Evolutionary conservation across 2,329 filamentous ascomycete genomes (phyloP), one percentile per base, ranked within the genome.

Genomic region (Fusarium buharicum): DNA sequence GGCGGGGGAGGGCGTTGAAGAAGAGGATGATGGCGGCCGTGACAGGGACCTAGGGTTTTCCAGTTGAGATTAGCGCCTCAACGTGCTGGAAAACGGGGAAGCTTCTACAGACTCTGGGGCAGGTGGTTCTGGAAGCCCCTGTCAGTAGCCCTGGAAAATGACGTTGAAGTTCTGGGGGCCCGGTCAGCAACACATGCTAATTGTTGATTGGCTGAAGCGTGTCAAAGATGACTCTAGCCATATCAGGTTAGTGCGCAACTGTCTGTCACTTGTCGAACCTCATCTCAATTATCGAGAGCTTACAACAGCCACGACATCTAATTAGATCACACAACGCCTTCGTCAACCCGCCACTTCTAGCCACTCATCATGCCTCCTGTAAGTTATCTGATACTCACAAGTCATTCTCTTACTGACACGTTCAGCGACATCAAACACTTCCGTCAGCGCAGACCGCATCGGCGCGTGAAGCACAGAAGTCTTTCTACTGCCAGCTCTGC

Each of bases 401-500:
- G 71, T 6, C 5, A 13, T 18, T 27, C 17, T 3, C 17, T 28
- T 6, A 38, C 50, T 71, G 24, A 71, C 58, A 16, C n/a, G 28
- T 31, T 12, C 69, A 86, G 82, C 78, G 84, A 69, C 81, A 82
- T 70, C 83, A 85, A 62, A 86, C 84, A 6, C 80, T 86, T 2
- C 84, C 84, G 2, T 80, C 83, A 5, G 83, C 84, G 53, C 83
- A 85, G 69, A 87, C 84, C 18, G 79, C 82, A 22, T 84, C 84
- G 3, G 92, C 91, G 9, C 88, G 91, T 61, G 90, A 91, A 70
- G 91, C 91, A 14, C 82, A 91, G 44, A 90, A 88, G 71, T 87
- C 90, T 30, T 95, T 96, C 78, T 93, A 91, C 79, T 96, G 89
- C 80, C 86, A 88, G 36, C 86, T 98, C 50, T 98, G 95, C 81